A percentile compares a stretch with the other conserved stretches of the same genome.
Conservation (phyloP, 2,329 filamentous ascomycete genomes). For the Macrophomina tecta region DNA sequence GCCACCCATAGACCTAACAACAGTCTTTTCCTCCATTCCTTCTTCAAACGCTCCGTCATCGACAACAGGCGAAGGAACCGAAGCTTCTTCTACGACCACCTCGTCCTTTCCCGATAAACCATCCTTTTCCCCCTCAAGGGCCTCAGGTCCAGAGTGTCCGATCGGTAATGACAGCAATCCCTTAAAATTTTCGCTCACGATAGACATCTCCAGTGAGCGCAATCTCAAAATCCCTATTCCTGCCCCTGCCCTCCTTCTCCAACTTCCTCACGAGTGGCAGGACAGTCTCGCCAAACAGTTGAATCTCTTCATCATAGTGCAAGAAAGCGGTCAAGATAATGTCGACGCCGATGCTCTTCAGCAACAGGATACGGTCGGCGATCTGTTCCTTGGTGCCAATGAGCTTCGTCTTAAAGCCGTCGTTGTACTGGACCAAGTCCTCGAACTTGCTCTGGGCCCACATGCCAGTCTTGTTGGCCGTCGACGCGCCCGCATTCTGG, state of each 20-base stretch:
- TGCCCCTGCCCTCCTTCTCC: constrained; percentile 56
- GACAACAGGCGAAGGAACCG: not conserved
- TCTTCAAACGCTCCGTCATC: not conserved
- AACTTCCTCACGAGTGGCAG: constrained; percentile 55
- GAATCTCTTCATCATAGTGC: constrained; percentile 61
- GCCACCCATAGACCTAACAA: not conserved
- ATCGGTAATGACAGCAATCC: not conserved
- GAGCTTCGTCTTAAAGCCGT: constrained; percentile 62
- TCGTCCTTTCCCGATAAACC: not conserved
- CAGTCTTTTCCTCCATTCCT: not conserved
- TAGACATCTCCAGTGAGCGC: constrained; percentile 57
- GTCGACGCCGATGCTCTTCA: constrained; percentile 54
- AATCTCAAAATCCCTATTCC: constrained; percentile 55
- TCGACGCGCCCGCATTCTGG: constrained; percentile 57
- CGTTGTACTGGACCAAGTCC: constrained; percentile 62
- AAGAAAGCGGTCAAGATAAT: constrained; percentile 57
- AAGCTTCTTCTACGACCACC: not conserved
- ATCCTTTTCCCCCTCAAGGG: not conserved
- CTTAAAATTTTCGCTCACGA: constrained; percentile 33
- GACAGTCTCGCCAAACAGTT: constrained; percentile 55
- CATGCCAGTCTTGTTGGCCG: constrained; percentile 58
- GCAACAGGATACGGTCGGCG: constrained; percentile 55
- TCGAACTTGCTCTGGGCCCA: constrained; percentile 60
- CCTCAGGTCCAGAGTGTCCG: not conserved
- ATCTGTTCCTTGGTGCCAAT: constrained; percentile 61